phyloP scores from a whole-genome alignment of 768 basidiomycete species.

The Xerocomus brunneocitrinus region DNA sequence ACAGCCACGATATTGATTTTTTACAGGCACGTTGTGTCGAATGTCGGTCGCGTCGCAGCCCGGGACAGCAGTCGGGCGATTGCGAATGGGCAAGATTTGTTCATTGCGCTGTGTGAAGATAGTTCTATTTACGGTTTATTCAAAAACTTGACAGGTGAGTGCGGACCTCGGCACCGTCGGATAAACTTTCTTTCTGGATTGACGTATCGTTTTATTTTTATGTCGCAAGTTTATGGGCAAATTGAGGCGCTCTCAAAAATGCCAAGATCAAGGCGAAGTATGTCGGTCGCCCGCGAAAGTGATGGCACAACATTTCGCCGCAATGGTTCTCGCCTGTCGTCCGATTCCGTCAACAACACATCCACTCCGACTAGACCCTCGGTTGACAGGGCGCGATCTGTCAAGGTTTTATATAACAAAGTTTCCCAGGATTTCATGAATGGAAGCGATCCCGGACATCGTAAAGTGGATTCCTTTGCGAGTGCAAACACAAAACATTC shows the following conservation, averaged over 20 bases:
- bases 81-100: constrained; percentile 78
- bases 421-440: constrained; percentile 37
- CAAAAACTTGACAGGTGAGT: constrained; percentile 78
- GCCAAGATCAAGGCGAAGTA: constrained; percentile 58
- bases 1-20: constrained; percentile 3
- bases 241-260: constrained; percentile 64
- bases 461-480: constrained; percentile 49
- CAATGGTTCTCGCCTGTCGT: constrained; percentile 33
- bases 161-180: constrained; percentile 1
- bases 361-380: constrained; percentile 46
- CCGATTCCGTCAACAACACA: constrained; percentile 34
- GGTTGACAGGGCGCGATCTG: constrained; percentile 56
- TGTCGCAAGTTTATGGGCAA: constrained; percentile 63
- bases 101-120: constrained; percentile 87
- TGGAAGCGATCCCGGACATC: constrained; percentile 48
- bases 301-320: constrained; percentile 38
- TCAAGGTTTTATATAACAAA: constrained; percentile 53
- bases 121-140: constrained; percentile 81
- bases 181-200: constrained; percentile 9
- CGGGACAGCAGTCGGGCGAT: constrained; percentile 77
- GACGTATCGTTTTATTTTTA: constrained; percentile 13
- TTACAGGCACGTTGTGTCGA: constrained; percentile 74
- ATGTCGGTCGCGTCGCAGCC: constrained; percentile 78
- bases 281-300: constrained; percentile 61
- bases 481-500: constrained; percentile 47